These are phyloP conservation scores for Pythium dissotocum DNA, from an alignment of 352 stramenopile species.

Conservation along the genomic window DNA sequence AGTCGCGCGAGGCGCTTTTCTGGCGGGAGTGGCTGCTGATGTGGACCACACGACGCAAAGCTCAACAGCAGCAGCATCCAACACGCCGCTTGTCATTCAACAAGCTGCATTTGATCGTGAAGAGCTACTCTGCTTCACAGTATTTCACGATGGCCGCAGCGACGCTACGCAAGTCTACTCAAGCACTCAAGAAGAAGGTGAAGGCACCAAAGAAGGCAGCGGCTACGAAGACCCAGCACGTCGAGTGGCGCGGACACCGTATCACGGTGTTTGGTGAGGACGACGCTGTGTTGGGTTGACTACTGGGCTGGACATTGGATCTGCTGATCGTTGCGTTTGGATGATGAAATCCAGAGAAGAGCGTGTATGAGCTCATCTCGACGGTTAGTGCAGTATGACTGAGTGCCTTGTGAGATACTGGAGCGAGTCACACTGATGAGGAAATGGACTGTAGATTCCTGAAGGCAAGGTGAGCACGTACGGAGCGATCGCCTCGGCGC, in stretches of 20 bases:
- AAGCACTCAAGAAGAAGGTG: conserved; percentile 9
- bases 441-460: conserved; percentile 50
- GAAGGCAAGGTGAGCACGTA: conserved; percentile 82
- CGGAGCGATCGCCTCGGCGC: conserved; percentile 54
- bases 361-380: conserved; percentile 80
- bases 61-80: conserved; percentile 5
- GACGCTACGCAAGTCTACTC: conserved; percentile 14
- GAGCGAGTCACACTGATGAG: not conserved
- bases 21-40: not conserved
- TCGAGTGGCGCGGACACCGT: conserved; percentile 67
- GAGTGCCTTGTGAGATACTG: not conserved
- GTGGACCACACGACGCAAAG: not conserved
- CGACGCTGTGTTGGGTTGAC: too few relatives aligned
- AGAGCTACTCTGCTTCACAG: not conserved
- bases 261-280: conserved; percentile 70
- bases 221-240: conserved; percentile 40
- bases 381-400: conserved; percentile 35
- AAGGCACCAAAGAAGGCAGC: conserved; percentile 8
- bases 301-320: too few relatives aligned
- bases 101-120: conserved; percentile 6
- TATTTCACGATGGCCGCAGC: conserved; percentile 15
- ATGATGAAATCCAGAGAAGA: conserved; percentile 42
- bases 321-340: too few relatives aligned
- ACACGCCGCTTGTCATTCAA: conserved; percentile 15
- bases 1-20: not conserved